Evolutionary conservation across 1,139 yeast genomes (phyloP).

Genomic region (Candida sp.): DNA sequence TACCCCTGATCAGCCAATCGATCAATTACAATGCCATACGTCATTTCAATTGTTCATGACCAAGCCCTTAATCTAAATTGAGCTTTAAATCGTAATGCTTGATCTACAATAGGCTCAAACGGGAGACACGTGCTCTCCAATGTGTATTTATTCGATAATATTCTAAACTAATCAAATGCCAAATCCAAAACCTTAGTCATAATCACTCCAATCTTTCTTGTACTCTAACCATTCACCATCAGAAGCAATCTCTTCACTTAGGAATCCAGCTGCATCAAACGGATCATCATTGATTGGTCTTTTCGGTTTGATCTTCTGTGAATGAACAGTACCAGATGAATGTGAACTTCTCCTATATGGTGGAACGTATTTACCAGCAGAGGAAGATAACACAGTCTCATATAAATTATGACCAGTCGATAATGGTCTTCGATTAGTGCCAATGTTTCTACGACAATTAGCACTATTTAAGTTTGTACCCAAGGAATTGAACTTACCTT

Average conservation of each 20-base stretch:
- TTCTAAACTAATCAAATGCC: neutral
- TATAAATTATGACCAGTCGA: conserved; percentile 11
- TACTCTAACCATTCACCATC: conserved; percentile 36
- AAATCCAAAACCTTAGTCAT: conserved; percentile 19
- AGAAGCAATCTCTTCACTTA: conserved; percentile 7
- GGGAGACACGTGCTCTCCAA: neutral
- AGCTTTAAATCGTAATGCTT: neutral
- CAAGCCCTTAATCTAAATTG: neutral
- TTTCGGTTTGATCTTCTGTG: neutral
- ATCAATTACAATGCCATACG: neutral
- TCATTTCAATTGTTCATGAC: neutral
- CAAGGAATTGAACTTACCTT: neutral
- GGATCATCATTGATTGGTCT: conserved; percentile 2
- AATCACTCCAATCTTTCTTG: conserved; percentile 33
- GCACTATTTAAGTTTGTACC: neutral
- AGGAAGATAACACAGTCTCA: conserved; percentile 7
- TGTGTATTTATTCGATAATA: neutral
- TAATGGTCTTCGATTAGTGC: conserved; percentile 9
- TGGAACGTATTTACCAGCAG: conserved; percentile 64
- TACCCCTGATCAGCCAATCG: neutral
- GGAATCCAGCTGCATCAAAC: conserved; percentile 2
- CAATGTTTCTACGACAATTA: conserved; percentile 3
- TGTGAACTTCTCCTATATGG: conserved; percentile 60
- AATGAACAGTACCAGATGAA: conserved; percentile 7
- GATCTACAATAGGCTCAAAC: neutral